Evolutionary conservation across 441 rosid genomes (phyloP), one percentile per base, ranked within the genome.

Genomic region (Melastoma candidum): DNA sequence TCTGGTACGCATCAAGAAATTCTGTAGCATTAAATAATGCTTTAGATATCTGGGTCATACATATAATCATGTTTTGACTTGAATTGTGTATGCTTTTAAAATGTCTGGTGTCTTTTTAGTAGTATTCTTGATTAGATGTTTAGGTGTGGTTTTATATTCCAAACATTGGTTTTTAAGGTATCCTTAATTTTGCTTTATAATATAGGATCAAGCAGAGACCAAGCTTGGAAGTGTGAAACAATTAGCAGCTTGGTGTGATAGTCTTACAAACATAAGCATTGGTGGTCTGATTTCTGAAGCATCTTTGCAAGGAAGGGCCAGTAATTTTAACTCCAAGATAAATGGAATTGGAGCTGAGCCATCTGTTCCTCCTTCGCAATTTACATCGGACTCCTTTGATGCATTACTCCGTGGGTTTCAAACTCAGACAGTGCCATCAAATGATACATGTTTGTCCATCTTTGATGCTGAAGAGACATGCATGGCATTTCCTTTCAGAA

Each of bases 401-500:
- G 87, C 88, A 51, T 87, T 87, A 53, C 66, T 83, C 46, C 61
- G 73, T 51, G 71, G 59, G 57, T 64, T 69, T 62, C 79, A 55
- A 74, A 65, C 60, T 72, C 71, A 67, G 48, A 60, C 58, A 51
- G 71, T 47, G 46, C 59, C 67, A 36, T 44, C 69, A 54, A 74
- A 71, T 49, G 74, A 65, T 57, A 12, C 73, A 11, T 63, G 58
- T 52, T 77, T 82, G 24, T 90, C 98, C 36, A 85, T 87, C 57
- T 74, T 90, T 58, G 95, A 90, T 68, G 98, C 90, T 49, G 96
- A 90, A 57, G 87, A 90, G 51, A 87, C 98, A 50, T 87, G 98
- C 66, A 92, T 87, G 50, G 93, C 84, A 48, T 85, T 90, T 78
- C 46, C 84, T 22, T 81, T 76, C 57, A 82, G 75, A 58, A 84